phyloP scores from a whole-genome alignment of 1,284 basidiomycete species.

The Trichosporon ovoides region DNA sequence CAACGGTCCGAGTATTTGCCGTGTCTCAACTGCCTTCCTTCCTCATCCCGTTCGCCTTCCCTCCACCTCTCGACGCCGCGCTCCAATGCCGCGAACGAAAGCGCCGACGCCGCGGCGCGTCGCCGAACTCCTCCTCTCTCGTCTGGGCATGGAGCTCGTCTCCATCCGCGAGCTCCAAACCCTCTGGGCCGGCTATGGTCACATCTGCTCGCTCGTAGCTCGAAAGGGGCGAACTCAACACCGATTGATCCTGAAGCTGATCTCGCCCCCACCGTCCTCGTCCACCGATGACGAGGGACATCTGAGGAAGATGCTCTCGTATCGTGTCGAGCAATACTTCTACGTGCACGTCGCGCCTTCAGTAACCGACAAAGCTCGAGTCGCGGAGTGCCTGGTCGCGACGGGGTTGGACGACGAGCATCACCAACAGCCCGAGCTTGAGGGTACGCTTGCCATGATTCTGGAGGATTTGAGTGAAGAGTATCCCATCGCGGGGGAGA shows the following conservation, averaged over 20 bases:
- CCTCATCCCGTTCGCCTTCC: no score
- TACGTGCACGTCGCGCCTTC: slow-evolving; percentile 9
- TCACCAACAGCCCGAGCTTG: not conserved
- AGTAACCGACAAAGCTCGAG: not conserved
- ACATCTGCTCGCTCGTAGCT: slow-evolving; percentile 12
- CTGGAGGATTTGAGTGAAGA: slow-evolving; percentile 6
- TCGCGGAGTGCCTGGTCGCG: slow-evolving; percentile 11
- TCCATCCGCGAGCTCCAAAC: slow-evolving; percentile 12
- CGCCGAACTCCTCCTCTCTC: slow-evolving; percentile 2
- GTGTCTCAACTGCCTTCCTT: no score
- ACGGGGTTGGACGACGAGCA: not conserved
- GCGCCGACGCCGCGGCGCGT: not conserved
- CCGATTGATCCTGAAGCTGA: slow-evolving; percentile 15
- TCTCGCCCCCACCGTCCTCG: slow-evolving; percentile 3
- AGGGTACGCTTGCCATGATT: slow-evolving; percentile 8
- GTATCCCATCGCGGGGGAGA: slow-evolving; percentile 14
- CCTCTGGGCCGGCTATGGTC: slow-evolving; percentile 22
- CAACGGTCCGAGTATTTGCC: no score
- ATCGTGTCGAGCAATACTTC: slow-evolving; percentile 20
- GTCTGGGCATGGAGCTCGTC: not conserved
- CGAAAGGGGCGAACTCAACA: not conserved
- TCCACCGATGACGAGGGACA: slow-evolving; percentile 12
- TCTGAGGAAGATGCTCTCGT: slow-evolving; percentile 21
- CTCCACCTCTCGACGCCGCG: no score
- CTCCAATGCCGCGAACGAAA: no score